Base-by-base conservation (phyloP, 257 asterid species). In the Solanum infundibuliforme region DNA sequence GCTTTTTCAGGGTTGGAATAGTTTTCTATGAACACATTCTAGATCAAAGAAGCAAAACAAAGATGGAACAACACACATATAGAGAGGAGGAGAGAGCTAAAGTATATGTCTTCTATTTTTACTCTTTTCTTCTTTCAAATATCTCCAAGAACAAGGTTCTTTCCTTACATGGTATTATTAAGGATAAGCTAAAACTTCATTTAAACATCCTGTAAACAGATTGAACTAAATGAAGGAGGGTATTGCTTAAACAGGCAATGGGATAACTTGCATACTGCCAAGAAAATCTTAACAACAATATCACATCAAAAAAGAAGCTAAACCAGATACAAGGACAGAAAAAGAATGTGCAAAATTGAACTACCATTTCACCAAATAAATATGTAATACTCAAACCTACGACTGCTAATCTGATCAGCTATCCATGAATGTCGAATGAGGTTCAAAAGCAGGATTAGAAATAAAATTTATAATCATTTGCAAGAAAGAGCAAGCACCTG, bases 401-500 rank as follows among this genome's bases (percentile, higher is more conserved):
- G 16, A 81, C 41, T 27, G 18, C 41, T 29, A n/a, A 79, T 41
- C n/a, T 6, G 5, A 77, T 8, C 65, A 25, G 39, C 25, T 14
- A 79, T 41, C 36, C 65, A 79, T 16, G 39, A 29, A 68, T 29
- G 10, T 29, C 4, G n/a, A 77, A 25, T 77, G 62, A 43, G 5
- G 9, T 27, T 27, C 11, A 43, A 29, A 29, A 27, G 7, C 23
- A 55, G 4, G n/a, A 55, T 55, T 55, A 18, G 65, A 55, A 55
- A 55, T 18, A 55, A 55, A 55, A 18, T 0, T 55, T 18, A 0
- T 0, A 55, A 55, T 55, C 65, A 82, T 1, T 29, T 48, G 41
- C 85, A 48, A 46, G 20, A 48, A 82, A 86, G 88, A 89, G 55
- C 88, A 88, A 29, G 87, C 60, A 96, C 99, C 98, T 96, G 98